Percentiles rank a stretch among this genome's conserved stretches.
phyloP scores from a whole-genome alignment of 768 basidiomycete species.

The Leccinum olivaceopallidum region DNA sequence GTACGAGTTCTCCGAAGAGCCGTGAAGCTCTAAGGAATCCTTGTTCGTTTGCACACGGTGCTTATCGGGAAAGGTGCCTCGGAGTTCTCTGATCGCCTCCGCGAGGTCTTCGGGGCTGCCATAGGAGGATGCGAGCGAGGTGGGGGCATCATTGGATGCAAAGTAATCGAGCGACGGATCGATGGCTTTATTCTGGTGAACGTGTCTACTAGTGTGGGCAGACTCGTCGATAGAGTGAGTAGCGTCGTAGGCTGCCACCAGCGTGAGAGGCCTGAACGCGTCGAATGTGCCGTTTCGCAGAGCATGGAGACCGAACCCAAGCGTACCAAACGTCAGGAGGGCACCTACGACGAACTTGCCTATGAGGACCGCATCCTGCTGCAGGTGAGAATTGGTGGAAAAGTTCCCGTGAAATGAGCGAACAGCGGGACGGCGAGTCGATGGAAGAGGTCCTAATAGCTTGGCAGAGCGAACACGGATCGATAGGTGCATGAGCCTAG shows the following conservation, averaged over 20 bases:
- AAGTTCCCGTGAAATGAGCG: background rate
- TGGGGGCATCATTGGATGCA: background rate
- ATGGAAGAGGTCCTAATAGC: background rate
- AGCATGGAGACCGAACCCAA: constrained; percentile 22
- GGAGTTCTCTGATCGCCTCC: constrained; percentile 55
- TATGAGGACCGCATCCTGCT: constrained; percentile 5
- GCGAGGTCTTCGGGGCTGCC: constrained; percentile 48
- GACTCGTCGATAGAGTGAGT: background rate
- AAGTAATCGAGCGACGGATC: background rate
- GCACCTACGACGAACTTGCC: constrained; percentile 20
- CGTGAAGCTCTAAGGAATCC: constrained; percentile 52
- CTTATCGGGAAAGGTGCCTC: constrained; percentile 43
- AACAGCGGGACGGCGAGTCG: background rate
- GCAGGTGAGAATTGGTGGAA: constrained; percentile 1
- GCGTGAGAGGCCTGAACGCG: constrained; percentile 7
- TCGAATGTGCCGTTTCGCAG: constrained; percentile 7
- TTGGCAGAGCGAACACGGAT: background rate
- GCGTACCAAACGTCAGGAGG: constrained; percentile 21
- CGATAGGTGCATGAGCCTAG: background rate
- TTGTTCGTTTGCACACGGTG: constrained; percentile 52
- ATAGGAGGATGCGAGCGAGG: constrained; percentile 33
- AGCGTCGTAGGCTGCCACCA: background rate
- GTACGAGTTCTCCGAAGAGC: constrained; percentile 71
- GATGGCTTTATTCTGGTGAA: constrained; percentile 5
- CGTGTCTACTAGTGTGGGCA: background rate